Evolutionary conservation across 2,329 filamentous ascomycete genomes (phyloP), one percentile per base, ranked within the genome.

Genomic region (Emmonsia crescens): DNA sequence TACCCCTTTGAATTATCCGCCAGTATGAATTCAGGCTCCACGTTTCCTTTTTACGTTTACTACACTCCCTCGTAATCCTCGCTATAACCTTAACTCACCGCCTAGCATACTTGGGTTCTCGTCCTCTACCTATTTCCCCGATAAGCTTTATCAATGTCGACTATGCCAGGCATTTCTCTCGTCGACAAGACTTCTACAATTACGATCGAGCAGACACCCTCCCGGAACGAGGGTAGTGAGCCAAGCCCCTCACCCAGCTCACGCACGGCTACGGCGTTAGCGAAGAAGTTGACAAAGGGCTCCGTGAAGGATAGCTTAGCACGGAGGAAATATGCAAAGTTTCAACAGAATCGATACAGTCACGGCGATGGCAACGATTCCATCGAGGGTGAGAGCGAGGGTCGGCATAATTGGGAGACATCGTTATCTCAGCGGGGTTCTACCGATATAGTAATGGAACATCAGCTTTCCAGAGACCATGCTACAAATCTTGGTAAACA

Each of bases 291-390:
- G 12, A 74, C 71, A 16, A 70, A 65, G 14, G 64, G 64, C 29
- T 75, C 75, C 0, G 70, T 79, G n/a, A 74, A 73, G 54, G 71
- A 73, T 21, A 73, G 74, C 55, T 69, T 77, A 19, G 67, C 70
- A 9, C 74, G 72, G 61, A 68, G 78, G 42, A 80, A 78, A 68
- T 80, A 79, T 61, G 75, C 76, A 21, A 80, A 79, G 70, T 80
- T 75, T 73, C 77, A 80, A 77, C 71, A 86, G 73, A 70, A 86
- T 70, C 71, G 82, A 77, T 66, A 84, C 72, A 48, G 79, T 68
- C 59, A 21, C 31, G 51, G 51, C 9, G 10, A 38, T 38, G 31
- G 51, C 29, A 16, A 19, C 33, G 52, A 46, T 14, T 40, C 29
- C 4, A 57, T 33, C 51, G 51, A 38, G 9, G 24, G 40, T 19